Conservation (phyloP, 129 eudicot genomes). For the Scalesia atractyloides region DNA sequence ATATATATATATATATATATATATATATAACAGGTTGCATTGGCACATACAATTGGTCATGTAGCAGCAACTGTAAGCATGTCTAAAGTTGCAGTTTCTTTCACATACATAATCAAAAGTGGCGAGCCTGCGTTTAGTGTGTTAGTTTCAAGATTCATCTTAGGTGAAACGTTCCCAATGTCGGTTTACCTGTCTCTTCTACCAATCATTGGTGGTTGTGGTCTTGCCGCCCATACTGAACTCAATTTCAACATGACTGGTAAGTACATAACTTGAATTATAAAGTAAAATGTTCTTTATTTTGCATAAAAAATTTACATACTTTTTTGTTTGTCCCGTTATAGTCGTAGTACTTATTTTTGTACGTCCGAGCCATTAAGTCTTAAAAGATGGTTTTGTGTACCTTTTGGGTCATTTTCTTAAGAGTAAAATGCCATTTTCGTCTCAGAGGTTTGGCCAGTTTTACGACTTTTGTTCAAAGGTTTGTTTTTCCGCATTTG, state of each 20-base stretch:
- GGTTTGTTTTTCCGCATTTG: no score
- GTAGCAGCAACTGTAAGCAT: conserved; percentile 87
- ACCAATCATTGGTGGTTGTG: conserved; percentile 82
- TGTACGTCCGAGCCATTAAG: not conserved
- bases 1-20: not conserved
- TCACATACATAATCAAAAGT: conserved; percentile 73
- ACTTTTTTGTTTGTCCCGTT: not conserved
- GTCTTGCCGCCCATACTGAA: conserved; percentile 69
- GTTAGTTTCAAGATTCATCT: conserved; percentile 56
- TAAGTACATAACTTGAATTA: conserved; percentile 18
- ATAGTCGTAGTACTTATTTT: not conserved
- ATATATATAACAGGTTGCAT: conserved; percentile 47
- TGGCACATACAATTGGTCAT: conserved; percentile 79
- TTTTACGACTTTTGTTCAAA: no score
- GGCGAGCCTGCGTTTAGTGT: conserved; percentile 79
- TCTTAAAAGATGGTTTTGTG: not conserved
- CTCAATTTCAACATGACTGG: conserved; percentile 72
- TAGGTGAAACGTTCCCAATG: conserved; percentile 58
- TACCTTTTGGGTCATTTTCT: not conserved
- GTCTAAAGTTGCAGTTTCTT: conserved; percentile 82
- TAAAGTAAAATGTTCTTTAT: not conserved
- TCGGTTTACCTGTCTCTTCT: conserved; percentile 63
- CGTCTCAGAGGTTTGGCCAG: no score
- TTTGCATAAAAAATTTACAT: not conserved
- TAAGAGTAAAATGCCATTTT: no score